Conservation (phyloP, 495 filamentous ascomycete genomes). For the Penicillium lagena region DNA sequence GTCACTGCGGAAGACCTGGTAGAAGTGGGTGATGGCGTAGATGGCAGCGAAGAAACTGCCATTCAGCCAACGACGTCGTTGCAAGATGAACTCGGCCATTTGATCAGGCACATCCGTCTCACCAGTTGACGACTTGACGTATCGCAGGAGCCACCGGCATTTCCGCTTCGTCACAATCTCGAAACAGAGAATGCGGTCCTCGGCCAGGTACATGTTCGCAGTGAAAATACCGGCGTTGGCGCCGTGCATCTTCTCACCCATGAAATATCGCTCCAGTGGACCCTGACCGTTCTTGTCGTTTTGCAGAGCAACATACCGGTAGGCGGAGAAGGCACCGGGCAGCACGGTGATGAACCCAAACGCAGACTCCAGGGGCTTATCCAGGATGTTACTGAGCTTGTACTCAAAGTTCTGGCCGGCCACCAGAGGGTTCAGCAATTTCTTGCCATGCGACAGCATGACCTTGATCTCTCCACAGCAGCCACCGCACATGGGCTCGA, state of each 20-base stretch:
- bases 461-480: conserved; percentile 99
- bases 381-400: conserved; percentile 99
- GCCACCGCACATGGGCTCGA: conserved; percentile 94
- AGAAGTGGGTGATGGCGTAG: conserved; percentile 90
- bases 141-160: conserved; percentile 93
- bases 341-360: conserved; percentile 98
- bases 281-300: conserved; percentile 93
- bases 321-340: conserved; percentile 96
- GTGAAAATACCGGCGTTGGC: conserved; percentile 95
- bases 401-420: conserved; percentile 99
- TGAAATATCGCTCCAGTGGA: conserved; percentile 94
- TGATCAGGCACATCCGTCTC: conserved; percentile 97
- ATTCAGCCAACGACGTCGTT: conserved; percentile 96
- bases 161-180: conserved; percentile 97
- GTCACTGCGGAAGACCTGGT: conserved; percentile 86
- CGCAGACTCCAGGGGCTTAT: conserved; percentile 94
- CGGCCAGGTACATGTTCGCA: conserved; percentile 98
- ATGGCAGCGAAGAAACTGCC: conserved; percentile 98
- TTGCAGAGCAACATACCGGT: conserved; percentile 88
- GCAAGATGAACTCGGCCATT: conserved; percentile 92
- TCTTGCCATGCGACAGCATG: conserved; percentile 89
- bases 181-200: conserved; percentile 99
- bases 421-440: conserved; percentile 87
- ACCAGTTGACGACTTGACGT: conserved; percentile 93
- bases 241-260: conserved; percentile 96